phyloP scores from a whole-genome alignment of 2,329 filamentous ascomycete genomes.

The Neopestalotiopsis sp. region DNA sequence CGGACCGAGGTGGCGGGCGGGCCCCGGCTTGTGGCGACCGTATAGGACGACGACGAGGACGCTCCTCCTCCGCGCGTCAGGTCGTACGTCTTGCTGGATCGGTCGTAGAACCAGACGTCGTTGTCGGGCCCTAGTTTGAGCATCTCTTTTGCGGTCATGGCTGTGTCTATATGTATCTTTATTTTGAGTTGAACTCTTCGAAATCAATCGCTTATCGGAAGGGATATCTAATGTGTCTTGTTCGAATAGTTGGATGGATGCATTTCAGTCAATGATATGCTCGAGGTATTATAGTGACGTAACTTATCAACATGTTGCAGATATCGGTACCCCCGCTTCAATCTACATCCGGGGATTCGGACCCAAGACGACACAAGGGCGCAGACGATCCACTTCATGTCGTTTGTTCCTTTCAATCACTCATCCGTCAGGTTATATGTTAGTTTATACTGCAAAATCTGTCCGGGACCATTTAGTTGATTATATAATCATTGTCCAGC shows the following conservation, averaged over 20 bases:
- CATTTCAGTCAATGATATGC: not conserved
- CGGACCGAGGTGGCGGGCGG: constrained; percentile 36
- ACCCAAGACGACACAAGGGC: not conserved
- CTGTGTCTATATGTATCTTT: not conserved
- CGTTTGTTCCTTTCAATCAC: too few relatives aligned
- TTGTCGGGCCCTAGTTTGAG: constrained; percentile 35
- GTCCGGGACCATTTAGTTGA: not conserved
- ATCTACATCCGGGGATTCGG: not conserved
- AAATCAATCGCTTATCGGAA: not conserved
- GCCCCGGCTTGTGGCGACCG: constrained; percentile 33
- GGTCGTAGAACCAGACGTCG: constrained; percentile 37
- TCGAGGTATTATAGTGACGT: not conserved
- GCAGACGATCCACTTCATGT: too few relatives aligned
- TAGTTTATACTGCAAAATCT: too few relatives aligned
- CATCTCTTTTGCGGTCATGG: constrained; percentile 22
- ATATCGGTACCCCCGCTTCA: not conserved
- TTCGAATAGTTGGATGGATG: not conserved
- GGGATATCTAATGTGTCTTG: not conserved
- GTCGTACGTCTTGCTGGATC: constrained; percentile 31
- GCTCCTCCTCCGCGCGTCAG: constrained; percentile 26
- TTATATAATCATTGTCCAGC: not conserved
- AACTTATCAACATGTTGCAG: not conserved
- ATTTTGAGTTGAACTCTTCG: not conserved
- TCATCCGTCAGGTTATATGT: too few relatives aligned
- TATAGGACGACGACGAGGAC: constrained; percentile 18